These are phyloP conservation scores for Scedosporium aurantiacum DNA, from an alignment of 2,329 filamentous ascomycete species.

Conservation along the genomic window DNA sequence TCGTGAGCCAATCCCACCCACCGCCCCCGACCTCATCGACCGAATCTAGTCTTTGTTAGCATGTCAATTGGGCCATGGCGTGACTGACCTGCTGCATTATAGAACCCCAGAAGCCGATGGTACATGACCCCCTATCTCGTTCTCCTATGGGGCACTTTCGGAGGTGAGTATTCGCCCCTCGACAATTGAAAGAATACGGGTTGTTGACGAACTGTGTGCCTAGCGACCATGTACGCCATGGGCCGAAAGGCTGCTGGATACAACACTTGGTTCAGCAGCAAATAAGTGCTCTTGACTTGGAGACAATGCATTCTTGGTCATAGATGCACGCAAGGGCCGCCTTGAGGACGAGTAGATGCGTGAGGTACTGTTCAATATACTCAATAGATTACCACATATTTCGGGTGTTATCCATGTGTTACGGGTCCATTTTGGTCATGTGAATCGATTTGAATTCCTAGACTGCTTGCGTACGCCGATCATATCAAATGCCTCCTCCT, in stretches of 20 bases:
- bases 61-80: neutral
- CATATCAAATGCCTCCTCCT: neutral
- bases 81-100: conserved; percentile 7
- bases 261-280: conserved; percentile 64
- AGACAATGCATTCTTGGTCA: neutral
- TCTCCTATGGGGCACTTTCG: conserved; percentile 50
- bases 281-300: neutral
- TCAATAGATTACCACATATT: conserved; percentile 1
- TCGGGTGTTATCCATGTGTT: neutral
- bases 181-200: conserved; percentile 1
- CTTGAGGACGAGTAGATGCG: neutral
- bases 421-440: neutral
- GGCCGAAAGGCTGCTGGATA: conserved; percentile 62
- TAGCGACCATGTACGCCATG: conserved; percentile 54
- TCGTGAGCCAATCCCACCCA: conserved; percentile 45
- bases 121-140: conserved; percentile 60
- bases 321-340: neutral
- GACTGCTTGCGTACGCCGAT: conserved; percentile 2
- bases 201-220: conserved; percentile 11
- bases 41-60: neutral
- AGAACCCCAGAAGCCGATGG: conserved; percentile 54
- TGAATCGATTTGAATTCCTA: neutral
- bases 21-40: conserved; percentile 8
- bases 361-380: neutral
- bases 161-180: conserved; percentile 36